phyloP scores from a whole-genome alignment of 768 basidiomycete species.

The Termitomyces bulborhizus region DNA sequence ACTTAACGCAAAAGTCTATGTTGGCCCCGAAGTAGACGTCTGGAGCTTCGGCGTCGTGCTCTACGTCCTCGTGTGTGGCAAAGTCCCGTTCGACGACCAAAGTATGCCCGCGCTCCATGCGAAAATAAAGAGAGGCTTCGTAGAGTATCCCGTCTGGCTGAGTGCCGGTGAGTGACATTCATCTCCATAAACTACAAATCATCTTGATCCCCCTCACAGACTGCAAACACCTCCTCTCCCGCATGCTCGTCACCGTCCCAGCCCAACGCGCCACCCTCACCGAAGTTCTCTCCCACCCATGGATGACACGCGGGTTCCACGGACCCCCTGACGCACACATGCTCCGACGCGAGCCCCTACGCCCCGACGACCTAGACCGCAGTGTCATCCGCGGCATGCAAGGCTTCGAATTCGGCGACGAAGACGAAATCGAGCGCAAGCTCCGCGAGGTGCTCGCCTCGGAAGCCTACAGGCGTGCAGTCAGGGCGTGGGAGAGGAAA shows the following conservation, averaged over 20 bases:
- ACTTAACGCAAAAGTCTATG: constrained; percentile 94
- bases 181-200: too few relatives aligned
- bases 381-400: constrained; percentile 87
- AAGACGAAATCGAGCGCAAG: constrained; percentile 76
- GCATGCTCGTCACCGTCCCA: constrained; percentile 98
- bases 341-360: constrained; percentile 83
- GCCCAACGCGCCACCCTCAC: constrained; percentile 69
- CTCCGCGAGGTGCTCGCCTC: constrained; percentile 69
- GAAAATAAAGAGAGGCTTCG: constrained; percentile 95
- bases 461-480: constrained; percentile 67
- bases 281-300: constrained; percentile 83
- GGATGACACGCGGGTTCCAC: constrained; percentile 88
- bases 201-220: constrained; percentile 38
- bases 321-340: constrained; percentile 81
- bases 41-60: constrained; percentile 99
- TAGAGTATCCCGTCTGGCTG: constrained; percentile 97
- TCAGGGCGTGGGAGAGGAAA: constrained; percentile 76
- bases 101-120: constrained; percentile 99
- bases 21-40: constrained; percentile 96
- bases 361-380: constrained; percentile 81
- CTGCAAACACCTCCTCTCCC: constrained; percentile 87
- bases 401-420: constrained; percentile 93
- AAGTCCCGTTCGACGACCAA: constrained; percentile 98
- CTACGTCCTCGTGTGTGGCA: constrained; percentile 96
- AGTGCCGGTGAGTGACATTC: constrained; percentile 61